These are phyloP conservation scores for Aureobasidium sp. DNA, from an alignment of 2,329 filamentous ascomycete genomes.

Conservation along the genomic window DNA sequence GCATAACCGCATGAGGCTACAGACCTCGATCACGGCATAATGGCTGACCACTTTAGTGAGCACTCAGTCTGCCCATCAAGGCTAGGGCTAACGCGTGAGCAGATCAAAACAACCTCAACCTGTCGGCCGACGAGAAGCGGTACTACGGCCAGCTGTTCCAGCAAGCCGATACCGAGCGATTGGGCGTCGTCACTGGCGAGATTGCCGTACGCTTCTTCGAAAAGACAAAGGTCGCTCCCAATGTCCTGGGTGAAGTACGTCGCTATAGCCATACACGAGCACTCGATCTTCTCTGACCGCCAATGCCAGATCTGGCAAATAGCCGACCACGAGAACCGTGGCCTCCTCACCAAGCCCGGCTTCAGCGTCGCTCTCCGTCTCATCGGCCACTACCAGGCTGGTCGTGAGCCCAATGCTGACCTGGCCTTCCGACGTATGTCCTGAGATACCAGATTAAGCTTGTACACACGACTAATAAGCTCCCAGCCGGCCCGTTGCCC, in stretches of 20 bases:
- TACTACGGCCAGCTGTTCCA: conserved; percentile 89
- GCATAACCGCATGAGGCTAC: conserved; percentile 9
- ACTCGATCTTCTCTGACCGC: not conserved
- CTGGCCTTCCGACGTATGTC: conserved; percentile 67
- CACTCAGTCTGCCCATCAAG: not conserved
- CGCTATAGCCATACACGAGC: not conserved
- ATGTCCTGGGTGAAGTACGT: conserved; percentile 77
- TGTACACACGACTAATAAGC: conserved; percentile 21
- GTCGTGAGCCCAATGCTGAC: conserved; percentile 71
- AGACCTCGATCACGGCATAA: conserved; percentile 5
- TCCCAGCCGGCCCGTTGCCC: conserved; percentile 68
- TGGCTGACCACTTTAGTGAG: conserved; percentile 17
- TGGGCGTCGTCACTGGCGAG: conserved; percentile 92
- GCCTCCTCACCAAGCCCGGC: conserved; percentile 83
- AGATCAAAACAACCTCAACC: conserved; percentile 48
- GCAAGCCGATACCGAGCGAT: conserved; percentile 82
- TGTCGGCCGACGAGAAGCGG: conserved; percentile 86
- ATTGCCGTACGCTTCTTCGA: conserved; percentile 97
- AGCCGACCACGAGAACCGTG: conserved; percentile 92
- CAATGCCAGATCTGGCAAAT: conserved; percentile 91
- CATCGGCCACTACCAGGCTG: conserved; percentile 91
- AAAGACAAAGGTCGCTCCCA: conserved; percentile 81
- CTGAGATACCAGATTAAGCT: not conserved
- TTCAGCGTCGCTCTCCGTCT: conserved; percentile 90
- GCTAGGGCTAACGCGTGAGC: conserved; percentile 13